Base-by-base conservation (phyloP, 2,329 filamentous ascomycete species). In the Nemania bipapillata region DNA sequence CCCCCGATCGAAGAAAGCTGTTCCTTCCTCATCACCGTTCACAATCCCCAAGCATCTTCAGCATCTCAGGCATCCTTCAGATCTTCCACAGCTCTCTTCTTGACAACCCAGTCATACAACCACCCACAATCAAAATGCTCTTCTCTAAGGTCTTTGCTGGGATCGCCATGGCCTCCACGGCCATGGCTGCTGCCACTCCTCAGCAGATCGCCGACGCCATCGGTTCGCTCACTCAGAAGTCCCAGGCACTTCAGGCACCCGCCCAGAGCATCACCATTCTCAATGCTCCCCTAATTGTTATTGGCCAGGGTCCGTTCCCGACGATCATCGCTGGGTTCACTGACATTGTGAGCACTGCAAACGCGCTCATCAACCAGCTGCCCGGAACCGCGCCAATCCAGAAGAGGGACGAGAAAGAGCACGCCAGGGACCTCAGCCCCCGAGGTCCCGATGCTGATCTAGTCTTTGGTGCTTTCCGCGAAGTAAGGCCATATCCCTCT, bases 71-170 rank as follows among this genome's bases (percentile, higher is more conserved):
- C 15, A 40, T 11, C 50, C 12, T 47, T 28, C 52, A 40, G 20
- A 6, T 49, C 28, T 56, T 30, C 22, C 52, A 47, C 47, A 42
- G 15, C 12, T 20, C 40, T 17, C 9, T 37, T 65, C 35, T 60
- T 56, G 30, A 60, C 55, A 55, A n/a, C 28, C 26, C 4, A 59
- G 59, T 67, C 53, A 49, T 11, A 64, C 55, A 30, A 54, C 6
- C 9, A 15, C 40, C 58, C 11, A 60, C 32, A 28, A 28, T 53
- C 55, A 71, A 64, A 22, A 71, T 71, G 69, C 69, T 40, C 17
- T 71, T 71, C 66, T 61, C 66, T 20, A 66, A 71, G 42, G 45
- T 69, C 60, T 66, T 71, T 47, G 12, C 66, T 6, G 69, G 66
- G 11, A n/a, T 66, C 42, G 60, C 66, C 56, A 45, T 71, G 63